Conservation (phyloP, 139 green algal genomes). For the Chlamydomonas schloesseri region DNA sequence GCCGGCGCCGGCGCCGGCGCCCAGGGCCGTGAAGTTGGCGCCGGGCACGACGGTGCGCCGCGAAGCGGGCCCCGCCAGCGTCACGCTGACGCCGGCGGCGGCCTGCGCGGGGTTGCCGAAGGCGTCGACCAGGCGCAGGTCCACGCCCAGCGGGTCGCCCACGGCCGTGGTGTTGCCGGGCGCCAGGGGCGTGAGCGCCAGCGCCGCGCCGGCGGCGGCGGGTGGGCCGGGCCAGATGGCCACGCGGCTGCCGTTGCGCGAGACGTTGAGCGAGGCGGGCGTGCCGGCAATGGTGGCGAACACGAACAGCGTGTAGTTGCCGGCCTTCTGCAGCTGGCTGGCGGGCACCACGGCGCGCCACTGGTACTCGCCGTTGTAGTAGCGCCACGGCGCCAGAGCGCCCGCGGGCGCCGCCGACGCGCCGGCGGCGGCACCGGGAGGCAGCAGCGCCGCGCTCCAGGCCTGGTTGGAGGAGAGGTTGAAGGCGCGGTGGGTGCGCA, state of each 20-base stretch:
- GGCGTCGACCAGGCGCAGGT: neutral
- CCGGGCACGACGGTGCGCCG: neutral
- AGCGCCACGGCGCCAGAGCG: neutral
- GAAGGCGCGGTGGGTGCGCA: neutral
- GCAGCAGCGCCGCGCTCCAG: neutral
- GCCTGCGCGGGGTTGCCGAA: constrained; percentile 26
- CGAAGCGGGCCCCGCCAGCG: constrained; percentile 8
- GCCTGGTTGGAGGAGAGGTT: neutral
- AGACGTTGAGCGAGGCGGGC: neutral
- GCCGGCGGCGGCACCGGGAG: neutral
- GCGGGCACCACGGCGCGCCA: neutral
- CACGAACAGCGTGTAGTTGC: constrained; percentile 30
- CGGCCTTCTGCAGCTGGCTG: neutral
- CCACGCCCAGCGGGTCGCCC: neutral
- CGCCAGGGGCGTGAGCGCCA: too few species aligned
- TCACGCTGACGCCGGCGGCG: neutral
- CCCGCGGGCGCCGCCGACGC: neutral
- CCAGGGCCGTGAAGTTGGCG: constrained; percentile 10
- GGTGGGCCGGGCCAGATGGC: neutral
- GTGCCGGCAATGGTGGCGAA: neutral
- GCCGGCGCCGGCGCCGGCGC: neutral
- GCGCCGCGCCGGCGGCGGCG: too few species aligned
- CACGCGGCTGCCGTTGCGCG: constrained; percentile 2
- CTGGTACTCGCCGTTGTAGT: constrained; percentile 30
- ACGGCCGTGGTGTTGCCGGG: neutral